Evolutionary conservation across 2,329 filamentous ascomycete genomes (phyloP).

Genomic region (Colletotrichum nymphaeae): DNA sequence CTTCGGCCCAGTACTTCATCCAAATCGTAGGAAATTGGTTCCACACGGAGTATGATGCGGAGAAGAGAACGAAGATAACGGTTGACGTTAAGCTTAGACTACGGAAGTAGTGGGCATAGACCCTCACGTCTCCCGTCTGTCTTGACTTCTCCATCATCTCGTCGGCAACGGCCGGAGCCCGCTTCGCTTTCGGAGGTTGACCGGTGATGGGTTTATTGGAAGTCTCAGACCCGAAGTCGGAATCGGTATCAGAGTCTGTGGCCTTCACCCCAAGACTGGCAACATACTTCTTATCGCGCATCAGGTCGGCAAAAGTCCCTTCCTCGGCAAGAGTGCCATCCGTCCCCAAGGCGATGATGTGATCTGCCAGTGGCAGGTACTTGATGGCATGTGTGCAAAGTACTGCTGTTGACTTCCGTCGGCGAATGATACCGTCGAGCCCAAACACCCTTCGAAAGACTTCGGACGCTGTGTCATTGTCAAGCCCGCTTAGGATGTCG

Average conservation of each 20-base stretch:
- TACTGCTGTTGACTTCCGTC: conserved; percentile 23
- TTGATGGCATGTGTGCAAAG: conserved; percentile 46
- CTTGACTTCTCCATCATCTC: conserved; percentile 32
- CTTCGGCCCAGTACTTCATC: conserved; percentile 46
- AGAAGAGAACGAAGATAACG: neutral
- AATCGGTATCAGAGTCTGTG: conserved; percentile 31
- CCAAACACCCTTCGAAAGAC: conserved; percentile 49
- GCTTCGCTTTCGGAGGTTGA: conserved; percentile 1
- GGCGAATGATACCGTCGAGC: conserved; percentile 39
- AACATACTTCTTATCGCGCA: conserved; percentile 45
- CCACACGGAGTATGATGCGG: conserved; percentile 31
- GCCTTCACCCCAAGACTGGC: conserved; percentile 43
- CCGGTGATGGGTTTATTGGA: neutral
- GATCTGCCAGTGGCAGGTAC: conserved; percentile 51
- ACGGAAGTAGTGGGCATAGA: conserved; percentile 40
- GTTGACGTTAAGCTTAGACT: conserved; percentile 10
- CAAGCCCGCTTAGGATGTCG: conserved; percentile 47
- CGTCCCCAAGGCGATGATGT: conserved; percentile 57
- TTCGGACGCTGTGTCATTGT: conserved; percentile 48
- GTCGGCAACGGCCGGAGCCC: neutral
- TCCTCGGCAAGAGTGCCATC: conserved; percentile 57
- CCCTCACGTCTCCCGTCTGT: conserved; percentile 36
- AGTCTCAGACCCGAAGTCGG: neutral
- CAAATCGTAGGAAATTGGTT: conserved; percentile 42
- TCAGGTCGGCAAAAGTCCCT: conserved; percentile 46